Base-by-base conservation (phyloP, 2,329 filamentous ascomycete genomes). In the Talaromyces pinophilus region DNA sequence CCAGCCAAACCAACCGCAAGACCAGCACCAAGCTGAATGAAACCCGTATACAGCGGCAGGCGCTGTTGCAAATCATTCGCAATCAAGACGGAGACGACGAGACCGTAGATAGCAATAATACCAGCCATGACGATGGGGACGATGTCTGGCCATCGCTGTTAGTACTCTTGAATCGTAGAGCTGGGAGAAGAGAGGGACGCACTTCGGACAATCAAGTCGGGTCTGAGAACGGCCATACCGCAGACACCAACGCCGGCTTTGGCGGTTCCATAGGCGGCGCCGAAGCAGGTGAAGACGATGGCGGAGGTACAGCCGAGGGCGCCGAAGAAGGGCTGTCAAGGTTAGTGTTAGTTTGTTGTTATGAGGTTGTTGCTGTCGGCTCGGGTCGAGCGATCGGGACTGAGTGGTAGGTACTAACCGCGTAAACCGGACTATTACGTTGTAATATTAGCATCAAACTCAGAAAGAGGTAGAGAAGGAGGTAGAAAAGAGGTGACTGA, bases 81-180 rank as follows among this genome's bases (percentile, higher is more conserved):
- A 78, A 95, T 92, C 76, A 95, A 83, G 79, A 95, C 92, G 19
- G 92, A 93, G 69, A 94, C 91, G 82, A 95, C 92, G 71, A 95
- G 87, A 76, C 92, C 92, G 84, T 95, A 99, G 82, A 99, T 98
- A 91, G 92, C 95, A 83, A 99, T 98, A 83, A 99, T 99, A 98
- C 95, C 95, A 86, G 95, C 95, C 95, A 99, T 99, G 89, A 99
- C 97, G 83, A 98, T 95, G 80, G 95, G 95, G 71, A 98, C 94
- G 82, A 98, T 97, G 87, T 97, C 94, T 98, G 72, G 10, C 10
- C 59, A 60, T 35, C 6, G 30, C 5, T 35, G 65, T 70, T 52
- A 72, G 70, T 70, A 33, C 7, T 28, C 7, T 17, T 22, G n/a
- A 13, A 1, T n/a, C 7, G 11, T 28, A 17, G 13, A 30, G 13